Evolutionary conservation across 495 filamentous ascomycete genomes (phyloP), one percentile per base, ranked within the genome.

Genomic region (Lepidopterella palustris): DNA sequence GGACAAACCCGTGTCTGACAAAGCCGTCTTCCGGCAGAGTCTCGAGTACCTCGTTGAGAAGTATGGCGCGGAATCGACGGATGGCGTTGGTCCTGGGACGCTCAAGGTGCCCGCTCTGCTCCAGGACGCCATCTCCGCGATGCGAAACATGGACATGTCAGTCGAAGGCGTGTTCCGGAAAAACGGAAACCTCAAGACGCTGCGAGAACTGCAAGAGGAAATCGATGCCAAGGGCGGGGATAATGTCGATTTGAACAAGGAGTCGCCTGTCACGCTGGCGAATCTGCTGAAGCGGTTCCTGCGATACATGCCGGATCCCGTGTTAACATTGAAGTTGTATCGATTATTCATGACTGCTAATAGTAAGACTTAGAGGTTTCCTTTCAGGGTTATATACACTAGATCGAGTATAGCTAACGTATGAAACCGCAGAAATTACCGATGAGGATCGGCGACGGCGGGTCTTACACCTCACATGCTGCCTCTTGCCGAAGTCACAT

Each of bases 81-180:
- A 96, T 70, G 95, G 95, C 23, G 87, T 99, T 57, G 93, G 95
- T 8, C 93, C 93, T 18, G 92, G 91, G 32, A 84, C 87, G 51
- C 78, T 99, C 27, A 85, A 87, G 56, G 88, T 97, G 39, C 93
- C 93, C 13, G 85, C 87, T 1, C 78, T 99, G 56, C 80, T 99
- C 32, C 91, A 97, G 68, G 95, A 97, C 67, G 83, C 91, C 25
- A 83, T 97, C 13, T 88, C 88, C 4, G 89, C 92, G 26, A 93
- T 99, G 89, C 84, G 89, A 62, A 92, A 90, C 69, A 99, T 97
- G 91, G 93, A 99, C 73, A 95, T 99, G 80, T 95, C 90, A 18
- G 89, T 97, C 6, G 93, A 99, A 70, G 95, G 95, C 68, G 92
- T 99, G 48, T 99, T 99, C 82, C 87, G 93, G 55, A 99, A 99